Percentiles rank a stretch among this genome's conserved stretches.
Conservation (phyloP, 345 rosid species). For the Salix purpurea region DNA sequence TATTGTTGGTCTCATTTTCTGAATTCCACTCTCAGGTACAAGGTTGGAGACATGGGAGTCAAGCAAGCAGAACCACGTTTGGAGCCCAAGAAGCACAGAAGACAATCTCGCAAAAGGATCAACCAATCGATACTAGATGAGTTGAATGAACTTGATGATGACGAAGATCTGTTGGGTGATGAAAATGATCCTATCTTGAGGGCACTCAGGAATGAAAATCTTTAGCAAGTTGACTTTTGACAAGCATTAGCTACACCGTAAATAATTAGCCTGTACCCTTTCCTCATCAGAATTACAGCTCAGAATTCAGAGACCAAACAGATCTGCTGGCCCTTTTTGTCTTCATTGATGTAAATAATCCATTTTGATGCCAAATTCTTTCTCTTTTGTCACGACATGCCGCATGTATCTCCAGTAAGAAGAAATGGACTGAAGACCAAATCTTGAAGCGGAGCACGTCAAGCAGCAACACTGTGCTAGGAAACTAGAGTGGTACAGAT, state of each 20-base stretch:
- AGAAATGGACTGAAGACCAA: no score
- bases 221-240: neutral
- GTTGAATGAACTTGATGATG: constrained; percentile 55
- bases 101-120: constrained; percentile 67
- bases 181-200: constrained; percentile 54
- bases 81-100: constrained; percentile 76
- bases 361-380: no score
- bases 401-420: no score
- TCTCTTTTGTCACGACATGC: no score
- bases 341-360: no score
- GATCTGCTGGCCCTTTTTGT: no score
- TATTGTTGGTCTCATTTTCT: neutral
- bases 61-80: constrained; percentile 80
- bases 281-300: no score
- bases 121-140: constrained; percentile 64
- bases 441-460: no score
- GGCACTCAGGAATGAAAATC: constrained; percentile 50
- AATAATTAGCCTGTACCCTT: neutral
- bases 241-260: neutral
- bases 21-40: constrained; percentile 46
- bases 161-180: constrained; percentile 32
- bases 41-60: constrained; percentile 70
- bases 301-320: no score
- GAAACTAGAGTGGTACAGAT: no score
- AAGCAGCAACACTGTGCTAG: no score